Percentiles rank a stretch among this genome's conserved stretches.
Evolutionary conservation across 2,329 filamentous ascomycete species (phyloP).

Genomic region (Cordyceps sp.): DNA sequence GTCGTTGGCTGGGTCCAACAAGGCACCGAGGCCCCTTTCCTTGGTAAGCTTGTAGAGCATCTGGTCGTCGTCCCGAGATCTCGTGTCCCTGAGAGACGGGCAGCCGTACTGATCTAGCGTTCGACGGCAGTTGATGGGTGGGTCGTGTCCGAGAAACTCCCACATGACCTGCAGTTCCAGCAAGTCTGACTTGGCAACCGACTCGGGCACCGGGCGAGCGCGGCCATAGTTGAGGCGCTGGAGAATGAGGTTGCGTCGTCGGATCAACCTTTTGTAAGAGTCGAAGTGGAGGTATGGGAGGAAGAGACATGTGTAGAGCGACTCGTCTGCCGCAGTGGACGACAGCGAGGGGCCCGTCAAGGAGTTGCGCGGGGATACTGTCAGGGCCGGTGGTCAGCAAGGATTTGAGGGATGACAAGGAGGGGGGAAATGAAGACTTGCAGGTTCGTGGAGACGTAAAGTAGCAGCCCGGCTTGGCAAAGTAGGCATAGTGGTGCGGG

Average conservation of each 20-base stretch:
- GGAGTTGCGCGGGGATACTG: slow-evolving; percentile 20
- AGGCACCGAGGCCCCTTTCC: slow-evolving; percentile 14
- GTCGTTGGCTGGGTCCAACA: slow-evolving; percentile 8
- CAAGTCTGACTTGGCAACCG: slow-evolving; percentile 35
- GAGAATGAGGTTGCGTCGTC: slow-evolving; percentile 36
- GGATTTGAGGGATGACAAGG: too few species aligned
- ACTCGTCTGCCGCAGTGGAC: slow-evolving; percentile 9
- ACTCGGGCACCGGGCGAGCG: slow-evolving; percentile 35
- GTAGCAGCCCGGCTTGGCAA: slow-evolving; percentile 29
- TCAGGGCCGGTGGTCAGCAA: rapidly evolving
- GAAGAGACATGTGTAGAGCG: slow-evolving; percentile 30
- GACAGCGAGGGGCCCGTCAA: slow-evolving; percentile 13
- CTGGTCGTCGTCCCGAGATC: slow-evolving; percentile 46
- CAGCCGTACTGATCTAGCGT: slow-evolving; percentile 50
- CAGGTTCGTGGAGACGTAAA: slow-evolving; percentile 22
- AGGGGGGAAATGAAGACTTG: slow-evolving; percentile 10
- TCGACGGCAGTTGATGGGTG: slow-evolving; percentile 42
- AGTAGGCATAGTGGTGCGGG: slow-evolving; percentile 31
- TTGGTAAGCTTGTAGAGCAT: slow-evolving; percentile 52
- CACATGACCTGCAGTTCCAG: slow-evolving; percentile 44
- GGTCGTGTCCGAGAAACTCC: slow-evolving; percentile 44
- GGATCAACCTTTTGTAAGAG: slow-evolving; percentile 40
- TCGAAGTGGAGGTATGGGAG: slow-evolving; percentile 49
- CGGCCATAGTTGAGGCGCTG: slow-evolving; percentile 35
- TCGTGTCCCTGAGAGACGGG: slow-evolving; percentile 41